Base-by-base conservation (phyloP, 768 basidiomycete species). In the Psilocybe tampanensis region DNA sequence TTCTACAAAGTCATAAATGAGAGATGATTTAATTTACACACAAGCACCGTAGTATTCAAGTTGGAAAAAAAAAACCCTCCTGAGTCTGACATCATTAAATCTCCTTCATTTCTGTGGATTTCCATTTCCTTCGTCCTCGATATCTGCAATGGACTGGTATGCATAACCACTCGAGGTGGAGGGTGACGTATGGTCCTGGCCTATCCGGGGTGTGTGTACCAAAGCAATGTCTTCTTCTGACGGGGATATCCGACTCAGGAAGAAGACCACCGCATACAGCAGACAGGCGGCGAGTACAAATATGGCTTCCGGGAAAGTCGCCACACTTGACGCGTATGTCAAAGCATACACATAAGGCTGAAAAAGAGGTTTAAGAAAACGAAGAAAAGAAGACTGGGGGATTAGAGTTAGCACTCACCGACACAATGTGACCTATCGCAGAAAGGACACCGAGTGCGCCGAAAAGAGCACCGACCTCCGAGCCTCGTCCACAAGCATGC, bases 301-400 rank as follows among this genome's bases (percentile, higher is more conserved):
- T 63, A 92, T 85, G 1, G 86, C 81, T 71, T 84, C 83, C 0
- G 90, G 90, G 65, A 79, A 88, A 18, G 71, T 74, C 0, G 78
- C 83, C 29, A 91, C 88, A 2, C 86, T 89, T 33, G 69, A 70
- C 52, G 83, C 79, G 69, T 90, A 93, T 19, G 88, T 79, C 44
- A 84, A 47, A 4, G 86, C 89, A 65, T 89, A 92, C 5, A 92
- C 61, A 41, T 83, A 72, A 6, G 90, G 90, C 90, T 91, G 61
- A 29, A 36, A 26, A 44, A 24, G 50, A 42, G 44, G 42, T 43
- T 42, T 7, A 44, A 60, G 17, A 50, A 34, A 22, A 15, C n/a
- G n/a, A 13, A n/a, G 19, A 24, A n/a, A 41, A 23, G 18, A 11
- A 21, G 15, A 43, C 47, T 19, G 21, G n/a, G 13, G n/a, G n/a